phyloP scores from a whole-genome alignment of 371 early-diverging fungal genomes.

The Mucor saturninus region DNA sequence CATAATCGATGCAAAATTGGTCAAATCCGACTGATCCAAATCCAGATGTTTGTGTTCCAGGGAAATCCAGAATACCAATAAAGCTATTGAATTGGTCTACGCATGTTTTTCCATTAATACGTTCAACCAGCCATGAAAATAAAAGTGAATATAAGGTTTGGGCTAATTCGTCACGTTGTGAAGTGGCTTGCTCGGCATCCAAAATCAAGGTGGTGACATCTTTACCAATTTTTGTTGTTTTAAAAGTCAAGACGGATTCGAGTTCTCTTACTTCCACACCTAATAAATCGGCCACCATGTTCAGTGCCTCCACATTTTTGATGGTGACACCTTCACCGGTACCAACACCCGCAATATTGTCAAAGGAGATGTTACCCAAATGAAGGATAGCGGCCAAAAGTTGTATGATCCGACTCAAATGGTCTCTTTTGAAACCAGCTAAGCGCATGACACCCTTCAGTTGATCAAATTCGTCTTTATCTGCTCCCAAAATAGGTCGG shows the following conservation, averaged over 20 bases:
- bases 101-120: conserved; percentile 32
- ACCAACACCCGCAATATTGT: conserved; percentile 34
- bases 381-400: conserved; percentile 75
- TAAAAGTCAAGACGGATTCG: conserved; percentile 40
- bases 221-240: conserved; percentile 33
- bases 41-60: conserved; percentile 48
- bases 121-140: conserved; percentile 34
- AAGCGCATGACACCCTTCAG: conserved; percentile 79
- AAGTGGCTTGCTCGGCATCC: conserved; percentile 51
- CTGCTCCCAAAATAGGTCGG: conserved; percentile 15
- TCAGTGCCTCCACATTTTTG: conserved; percentile 62
- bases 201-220: conserved; percentile 59
- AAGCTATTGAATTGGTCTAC: conserved; percentile 66
- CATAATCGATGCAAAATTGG: conserved; percentile 77
- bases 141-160: conserved; percentile 25
- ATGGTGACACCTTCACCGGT: conserved; percentile 54
- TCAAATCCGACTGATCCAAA: conserved; percentile 57
- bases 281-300: conserved; percentile 71
- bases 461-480: conserved; percentile 62
- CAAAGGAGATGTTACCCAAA: conserved; percentile 73
- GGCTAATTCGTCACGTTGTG: conserved; percentile 33
- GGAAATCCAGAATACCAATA: conserved; percentile 74
- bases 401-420: conserved; percentile 70
- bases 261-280: conserved; percentile 71
- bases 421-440: conserved; percentile 80